Evolutionary conservation across 2,329 filamentous ascomycete genomes (phyloP), one percentile per base, ranked within the genome.

Genomic region (Fusarium vanettenii): DNA sequence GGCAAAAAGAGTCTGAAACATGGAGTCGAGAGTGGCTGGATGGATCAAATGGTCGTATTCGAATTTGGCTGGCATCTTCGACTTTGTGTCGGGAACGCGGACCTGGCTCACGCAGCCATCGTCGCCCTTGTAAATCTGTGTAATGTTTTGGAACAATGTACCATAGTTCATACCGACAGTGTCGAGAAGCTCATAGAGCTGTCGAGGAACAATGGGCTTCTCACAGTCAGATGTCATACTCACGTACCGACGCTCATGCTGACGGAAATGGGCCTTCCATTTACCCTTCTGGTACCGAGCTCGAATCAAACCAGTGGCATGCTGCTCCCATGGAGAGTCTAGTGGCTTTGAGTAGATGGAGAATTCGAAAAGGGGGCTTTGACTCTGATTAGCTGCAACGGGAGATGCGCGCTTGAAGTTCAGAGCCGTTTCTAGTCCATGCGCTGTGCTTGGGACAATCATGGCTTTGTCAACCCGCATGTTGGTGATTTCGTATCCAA

Each of bases 21-120:
- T 86, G 4, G 87, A 81, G 72, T 91, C 89, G 14, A 91, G 81
- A 0, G 89, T 90, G 5, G 87, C 85, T 0, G 89, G 89, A 71
- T 91, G 89, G n/a, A 91, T 85, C 6, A 90, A 66, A 71, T 90
- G 87, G 5, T 85, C 82, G 69, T 86, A 90, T 75, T 90, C 89
- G 62, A 87, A 89, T 16, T 84, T 80, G 43, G 82, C 82, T 0
- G 89, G 89, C 89, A 91, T 91, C 52, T 82, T 84, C 4, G 85
- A 81, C 72, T 81, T 86, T 2, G 88, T 90, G 71, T 89, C 84
- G 0, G 87, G 86, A 6, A 89, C 81, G 9, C 79, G 77, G 6
- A 89, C 78, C 4, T 79, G 81, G 61, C 81, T 83, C 41, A 84
- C 76, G 57, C 84, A 86, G 10, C 78, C 68, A 18, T 79, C 76